phyloP scores from a whole-genome alignment of 805 yeast genomes.

The Candida maris region DNA sequence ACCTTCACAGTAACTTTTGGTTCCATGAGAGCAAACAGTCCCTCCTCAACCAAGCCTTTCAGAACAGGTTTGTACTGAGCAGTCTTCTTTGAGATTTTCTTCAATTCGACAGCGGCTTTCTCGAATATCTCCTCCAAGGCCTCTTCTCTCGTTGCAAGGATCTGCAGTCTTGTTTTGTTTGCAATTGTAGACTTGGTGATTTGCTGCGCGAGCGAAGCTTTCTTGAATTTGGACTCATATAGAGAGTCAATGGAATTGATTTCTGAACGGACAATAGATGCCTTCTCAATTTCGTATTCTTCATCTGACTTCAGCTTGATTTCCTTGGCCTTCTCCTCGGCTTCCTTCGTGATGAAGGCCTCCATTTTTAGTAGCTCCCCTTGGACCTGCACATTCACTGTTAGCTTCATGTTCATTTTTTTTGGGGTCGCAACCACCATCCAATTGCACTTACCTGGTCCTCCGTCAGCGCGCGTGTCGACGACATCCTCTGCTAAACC shows the following conservation, averaged over 20 bases:
- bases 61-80: slow-evolving; percentile 64
- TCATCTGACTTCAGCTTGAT: slow-evolving; percentile 95
- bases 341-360: slow-evolving; percentile 97
- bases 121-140: slow-evolving; percentile 72
- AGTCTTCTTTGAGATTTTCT: slow-evolving; percentile 51
- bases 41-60: slow-evolving; percentile 77
- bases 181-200: slow-evolving; percentile 93
- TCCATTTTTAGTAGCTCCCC: slow-evolving; percentile 97
- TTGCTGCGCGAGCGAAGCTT: slow-evolving; percentile 89
- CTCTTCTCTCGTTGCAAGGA: slow-evolving; percentile 81
- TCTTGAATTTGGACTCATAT: slow-evolving; percentile 81
- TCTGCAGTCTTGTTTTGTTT: slow-evolving; percentile 90
- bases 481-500: slow-evolving; percentile 24
- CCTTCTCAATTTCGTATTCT: slow-evolving; percentile 97
- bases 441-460: slow-evolving; percentile 42
- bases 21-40: slow-evolving; percentile 70
- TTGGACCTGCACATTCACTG: slow-evolving; percentile 64
- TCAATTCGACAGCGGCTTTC: slow-evolving; percentile 61
- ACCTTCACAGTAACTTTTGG: slow-evolving; percentile 59
- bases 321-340: slow-evolving; percentile 97
- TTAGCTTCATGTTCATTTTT: too few species aligned
- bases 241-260: slow-evolving; percentile 79
- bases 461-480: slow-evolving; percentile 40
- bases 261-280: slow-evolving; percentile 89
- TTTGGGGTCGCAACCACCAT: too few species aligned